A percentile compares a stretch with the other conserved stretches of the same genome.
Evolutionary conservation across 257 asterid species (phyloP).

Genomic region (Prunella vulgaris): DNA sequence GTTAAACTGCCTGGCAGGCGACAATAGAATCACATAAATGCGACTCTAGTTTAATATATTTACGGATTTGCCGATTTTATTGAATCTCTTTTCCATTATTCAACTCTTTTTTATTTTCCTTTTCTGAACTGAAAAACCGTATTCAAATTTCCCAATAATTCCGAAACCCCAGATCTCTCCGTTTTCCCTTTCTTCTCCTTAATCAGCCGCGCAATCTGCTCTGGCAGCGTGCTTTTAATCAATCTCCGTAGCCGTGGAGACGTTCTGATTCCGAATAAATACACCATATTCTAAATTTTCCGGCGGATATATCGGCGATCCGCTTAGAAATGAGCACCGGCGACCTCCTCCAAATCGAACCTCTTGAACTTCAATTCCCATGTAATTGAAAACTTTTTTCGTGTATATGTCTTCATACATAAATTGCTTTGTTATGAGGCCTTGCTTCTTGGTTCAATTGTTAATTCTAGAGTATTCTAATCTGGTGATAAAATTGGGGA

Average conservation of each 20-base stretch:
- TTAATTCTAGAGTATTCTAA: slow-evolving; percentile 22
- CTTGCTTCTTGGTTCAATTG: background rate
- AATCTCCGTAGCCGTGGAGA: slow-evolving; percentile 12
- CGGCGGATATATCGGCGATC: slow-evolving; percentile 35
- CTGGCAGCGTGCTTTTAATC: background rate
- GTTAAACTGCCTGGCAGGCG: background rate
- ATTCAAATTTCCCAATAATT: slow-evolving; percentile 11
- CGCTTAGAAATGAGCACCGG: slow-evolving; percentile 43
- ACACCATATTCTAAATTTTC: slow-evolving; percentile 5
- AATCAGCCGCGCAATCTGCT: slow-evolving; percentile 9
- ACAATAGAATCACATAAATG: background rate
- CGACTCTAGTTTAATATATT: background rate
- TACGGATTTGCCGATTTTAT: slow-evolving; percentile 5
- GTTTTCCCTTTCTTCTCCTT: slow-evolving; percentile 6
- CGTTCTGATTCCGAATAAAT: slow-evolving; percentile 12
- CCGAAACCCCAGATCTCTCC: slow-evolving; percentile 36
- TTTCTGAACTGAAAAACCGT: slow-evolving; percentile 20
- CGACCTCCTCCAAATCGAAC: slow-evolving; percentile 53
- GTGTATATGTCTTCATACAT: background rate
- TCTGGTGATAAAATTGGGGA: slow-evolving; percentile 3
- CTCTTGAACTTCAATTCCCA: slow-evolving; percentile 49
- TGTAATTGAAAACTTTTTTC: slow-evolving; percentile 29
- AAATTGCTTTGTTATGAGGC: background rate
- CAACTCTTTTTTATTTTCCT: background rate
- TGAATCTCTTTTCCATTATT: slow-evolving; percentile 12